phyloP scores from a whole-genome alignment of 257 asterid genomes.

The Voacanga thouarsii region DNA sequence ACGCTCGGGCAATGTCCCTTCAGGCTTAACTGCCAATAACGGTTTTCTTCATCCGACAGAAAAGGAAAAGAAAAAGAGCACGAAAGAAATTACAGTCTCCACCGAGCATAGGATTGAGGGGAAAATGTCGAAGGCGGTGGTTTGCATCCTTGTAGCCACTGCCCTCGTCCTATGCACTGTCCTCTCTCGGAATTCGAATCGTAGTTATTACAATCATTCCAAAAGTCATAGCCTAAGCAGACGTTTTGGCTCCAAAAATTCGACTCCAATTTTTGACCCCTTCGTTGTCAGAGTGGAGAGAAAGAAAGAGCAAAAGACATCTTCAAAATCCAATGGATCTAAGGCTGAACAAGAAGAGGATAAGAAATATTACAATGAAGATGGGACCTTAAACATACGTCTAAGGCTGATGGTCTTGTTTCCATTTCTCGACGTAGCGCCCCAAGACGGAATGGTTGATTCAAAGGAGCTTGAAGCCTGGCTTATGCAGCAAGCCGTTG shows the following conservation, averaged over 20 bases:
- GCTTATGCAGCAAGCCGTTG: slow-evolving; percentile 31
- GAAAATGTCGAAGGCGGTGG: slow-evolving; percentile 43
- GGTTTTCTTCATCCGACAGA: background rate
- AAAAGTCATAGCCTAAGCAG: slow-evolving; percentile 17
- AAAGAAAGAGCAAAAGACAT: background rate
- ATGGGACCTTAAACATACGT: slow-evolving; percentile 24
- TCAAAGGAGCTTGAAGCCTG: slow-evolving; percentile 32
- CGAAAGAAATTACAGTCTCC: background rate
- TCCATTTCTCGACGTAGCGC: slow-evolving; percentile 27
- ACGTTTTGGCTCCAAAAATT: slow-evolving; percentile 20
- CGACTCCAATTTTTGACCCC: slow-evolving; percentile 26
- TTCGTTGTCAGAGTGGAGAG: slow-evolving; percentile 18
- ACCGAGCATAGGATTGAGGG: background rate
- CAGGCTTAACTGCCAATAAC: slow-evolving; percentile 9
- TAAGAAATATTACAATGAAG: slow-evolving; percentile 14
- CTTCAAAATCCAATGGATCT: background rate
- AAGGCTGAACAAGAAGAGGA: slow-evolving; percentile 8
- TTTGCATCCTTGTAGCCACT: slow-evolving; percentile 20
- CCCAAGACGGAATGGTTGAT: slow-evolving; percentile 30
- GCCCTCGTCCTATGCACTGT: slow-evolving; percentile 21
- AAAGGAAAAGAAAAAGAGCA: background rate
- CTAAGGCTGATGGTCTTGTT: slow-evolving; percentile 37
- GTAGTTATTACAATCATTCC: background rate
- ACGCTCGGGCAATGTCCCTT: background rate
- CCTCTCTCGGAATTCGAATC: background rate